A percentile compares a stretch with the other conserved stretches of the same genome.
Conservation (phyloP, 1,284 basidiomycete species). For the Kwoniella shivajii region DNA sequence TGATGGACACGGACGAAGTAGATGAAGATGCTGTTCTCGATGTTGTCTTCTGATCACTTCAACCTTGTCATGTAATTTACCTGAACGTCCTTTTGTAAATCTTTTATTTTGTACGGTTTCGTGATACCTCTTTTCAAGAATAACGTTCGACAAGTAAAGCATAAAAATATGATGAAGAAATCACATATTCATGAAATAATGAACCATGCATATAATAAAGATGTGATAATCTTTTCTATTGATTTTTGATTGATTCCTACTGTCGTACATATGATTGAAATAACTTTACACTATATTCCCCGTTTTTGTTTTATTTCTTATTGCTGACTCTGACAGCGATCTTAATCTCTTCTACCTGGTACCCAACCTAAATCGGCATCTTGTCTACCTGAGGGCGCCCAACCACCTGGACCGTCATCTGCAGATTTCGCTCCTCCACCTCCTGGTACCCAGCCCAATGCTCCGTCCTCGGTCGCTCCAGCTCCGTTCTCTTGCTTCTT, state of each 20-base stretch:
- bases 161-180: neutral
- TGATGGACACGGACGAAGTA: constrained; percentile 20
- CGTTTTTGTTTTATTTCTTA: constrained; percentile 1
- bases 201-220: constrained; percentile 4
- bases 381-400: constrained; percentile 16
- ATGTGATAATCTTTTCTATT: neutral
- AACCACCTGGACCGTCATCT: constrained; percentile 21
- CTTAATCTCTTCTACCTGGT: constrained; percentile 15
- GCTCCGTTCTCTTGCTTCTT: constrained; percentile 28
- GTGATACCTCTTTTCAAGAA: neutral
- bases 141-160: neutral
- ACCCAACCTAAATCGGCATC: constrained; percentile 24
- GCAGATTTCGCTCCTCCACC: constrained; percentile 16
- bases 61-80: neutral
- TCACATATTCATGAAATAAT: constrained; percentile 1
- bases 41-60: constrained; percentile 33
- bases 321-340: neutral
- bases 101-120: constrained; percentile 31
- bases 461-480: constrained; percentile 21
- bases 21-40: constrained; percentile 29
- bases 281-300: neutral
- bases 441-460: constrained; percentile 49
- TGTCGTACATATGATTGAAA: constrained; percentile 5
- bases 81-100: constrained; percentile 25
- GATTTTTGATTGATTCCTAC: neutral